Evolutionary conservation across 331 rosid species (phyloP).

Genomic region (Erythrophleum ivorense): DNA sequence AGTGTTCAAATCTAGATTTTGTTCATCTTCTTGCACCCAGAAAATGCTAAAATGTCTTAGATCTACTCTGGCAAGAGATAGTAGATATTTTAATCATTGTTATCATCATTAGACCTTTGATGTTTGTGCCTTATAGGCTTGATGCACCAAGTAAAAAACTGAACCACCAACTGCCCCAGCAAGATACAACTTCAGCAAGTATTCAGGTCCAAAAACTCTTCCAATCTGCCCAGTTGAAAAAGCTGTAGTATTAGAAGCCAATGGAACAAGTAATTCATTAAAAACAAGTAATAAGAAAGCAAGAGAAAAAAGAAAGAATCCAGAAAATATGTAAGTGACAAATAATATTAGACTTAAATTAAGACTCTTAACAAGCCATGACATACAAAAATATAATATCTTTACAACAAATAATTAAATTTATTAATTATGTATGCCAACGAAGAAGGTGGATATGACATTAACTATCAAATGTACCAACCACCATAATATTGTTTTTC

Average conservation of each 20-base stretch:
- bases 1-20: slow-evolving; percentile 24
- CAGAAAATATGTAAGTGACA: neutral
- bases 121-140: slow-evolving; percentile 65
- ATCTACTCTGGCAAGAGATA: slow-evolving; percentile 10
- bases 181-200: slow-evolving; percentile 80
- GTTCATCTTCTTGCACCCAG: neutral
- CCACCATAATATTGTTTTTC: neutral
- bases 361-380: slow-evolving; percentile 28
- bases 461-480: slow-evolving; percentile 5
- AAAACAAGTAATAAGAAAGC: neutral
- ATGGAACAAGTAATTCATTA: slow-evolving; percentile 14
- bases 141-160: slow-evolving; percentile 66
- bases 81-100: slow-evolving; percentile 17
- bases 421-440: slow-evolving; percentile 11
- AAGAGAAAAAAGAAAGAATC: slow-evolving; percentile 1
- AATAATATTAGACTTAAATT: slow-evolving; percentile 32
- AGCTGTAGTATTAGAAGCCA: slow-evolving; percentile 35
- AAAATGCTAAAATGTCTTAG: slow-evolving; percentile 13
- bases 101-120: slow-evolving; percentile 58
- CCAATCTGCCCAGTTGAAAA: slow-evolving; percentile 64
- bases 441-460: slow-evolving; percentile 1
- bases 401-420: neutral
- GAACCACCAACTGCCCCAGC: slow-evolving; percentile 90
- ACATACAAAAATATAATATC: slow-evolving; percentile 5
- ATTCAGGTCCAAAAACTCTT: slow-evolving; percentile 68